phyloP scores from a whole-genome alignment of 345 rosid genomes.

The Eucalyptus polyanthemos region DNA sequence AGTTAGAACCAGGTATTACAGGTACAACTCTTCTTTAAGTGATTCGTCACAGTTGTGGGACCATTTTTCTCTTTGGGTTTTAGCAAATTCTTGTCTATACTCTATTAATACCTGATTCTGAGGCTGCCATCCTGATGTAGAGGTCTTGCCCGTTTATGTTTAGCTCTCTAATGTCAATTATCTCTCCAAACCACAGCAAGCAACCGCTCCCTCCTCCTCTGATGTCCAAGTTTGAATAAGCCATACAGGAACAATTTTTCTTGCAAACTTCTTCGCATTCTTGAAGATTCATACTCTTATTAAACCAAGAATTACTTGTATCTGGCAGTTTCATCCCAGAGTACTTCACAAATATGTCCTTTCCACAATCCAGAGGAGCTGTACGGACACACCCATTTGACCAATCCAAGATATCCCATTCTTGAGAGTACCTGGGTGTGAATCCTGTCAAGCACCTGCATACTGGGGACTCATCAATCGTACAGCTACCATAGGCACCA shows the following conservation, averaged over 20 bases:
- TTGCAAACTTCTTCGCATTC: slow-evolving; percentile 22
- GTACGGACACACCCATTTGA: slow-evolving; percentile 33
- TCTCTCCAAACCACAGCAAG: neutral
- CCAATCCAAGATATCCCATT: slow-evolving; percentile 21
- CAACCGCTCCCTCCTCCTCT: slow-evolving; percentile 17
- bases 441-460: slow-evolving; percentile 41
- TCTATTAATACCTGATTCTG: neutral
- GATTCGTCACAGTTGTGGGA: neutral
- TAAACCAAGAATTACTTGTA: slow-evolving; percentile 5
- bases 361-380: slow-evolving; percentile 7
- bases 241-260: slow-evolving; percentile 38
- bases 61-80: neutral
- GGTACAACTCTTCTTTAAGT: neutral
- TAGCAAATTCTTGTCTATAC: neutral
- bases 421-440: slow-evolving; percentile 7
- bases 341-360: slow-evolving; percentile 14
- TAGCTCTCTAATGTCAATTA: neutral
- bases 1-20: neutral
- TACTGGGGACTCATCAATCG: slow-evolving; percentile 5
- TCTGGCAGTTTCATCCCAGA: slow-evolving; percentile 31
- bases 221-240: slow-evolving; percentile 26
- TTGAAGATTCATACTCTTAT: slow-evolving; percentile 5
- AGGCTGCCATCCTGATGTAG: neutral
- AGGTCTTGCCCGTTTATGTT: neutral
- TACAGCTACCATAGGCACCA: slow-evolving; percentile 28